Evolutionary conservation across 768 basidiomycete species (phyloP), one percentile per base, ranked within the genome.

Genomic region (Boletus edulis): DNA sequence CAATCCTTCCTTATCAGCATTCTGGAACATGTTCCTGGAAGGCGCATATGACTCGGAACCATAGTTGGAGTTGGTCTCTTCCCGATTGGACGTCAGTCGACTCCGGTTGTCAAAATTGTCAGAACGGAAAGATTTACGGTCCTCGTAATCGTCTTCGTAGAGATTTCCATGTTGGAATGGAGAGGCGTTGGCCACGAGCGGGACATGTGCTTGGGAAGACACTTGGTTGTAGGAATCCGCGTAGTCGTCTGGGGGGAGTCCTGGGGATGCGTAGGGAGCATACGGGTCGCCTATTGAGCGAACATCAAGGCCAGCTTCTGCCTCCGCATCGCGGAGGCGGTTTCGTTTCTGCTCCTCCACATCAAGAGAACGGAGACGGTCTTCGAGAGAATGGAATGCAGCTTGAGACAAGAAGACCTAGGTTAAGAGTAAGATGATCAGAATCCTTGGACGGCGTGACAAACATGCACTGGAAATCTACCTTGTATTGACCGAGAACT

Each of bases 41-140:
- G 95, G 95, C 0, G 94, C 95, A 63, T 97, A 98, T 0, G 89
- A 90, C 66, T 97, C 94, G 3, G 91, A 91, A 4, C 94, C 94
- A 61, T 89, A 86, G 64, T 91, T 89, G 1, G 91, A 93, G 44
- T 78, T 78, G 0, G 85, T 80, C 43, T 94, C 91, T 56, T 90
- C 90, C 29, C 85, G 81, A 57, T 89, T 81, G 51, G 84, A 87
- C 0, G 90, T 91, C 50, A 89, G 81, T 50, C 86, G 79, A 63
- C 87, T 93, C 8, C 85, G 83, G 8, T 83, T 84, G 62, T 94
- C 92, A 57, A 82, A 91, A 52, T 92, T 91, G 43, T 91, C 88
- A 94, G 0, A 92, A n/a, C n/a, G n/a, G n/a, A n/a, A n/a, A n/a
- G n/a, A n/a, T n/a, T n/a, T n/a, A n/a, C n/a, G n/a, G n/a, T n/a